Conservation (phyloP, 345 rosid genomes). For the Carallia pectinifolia region DNA sequence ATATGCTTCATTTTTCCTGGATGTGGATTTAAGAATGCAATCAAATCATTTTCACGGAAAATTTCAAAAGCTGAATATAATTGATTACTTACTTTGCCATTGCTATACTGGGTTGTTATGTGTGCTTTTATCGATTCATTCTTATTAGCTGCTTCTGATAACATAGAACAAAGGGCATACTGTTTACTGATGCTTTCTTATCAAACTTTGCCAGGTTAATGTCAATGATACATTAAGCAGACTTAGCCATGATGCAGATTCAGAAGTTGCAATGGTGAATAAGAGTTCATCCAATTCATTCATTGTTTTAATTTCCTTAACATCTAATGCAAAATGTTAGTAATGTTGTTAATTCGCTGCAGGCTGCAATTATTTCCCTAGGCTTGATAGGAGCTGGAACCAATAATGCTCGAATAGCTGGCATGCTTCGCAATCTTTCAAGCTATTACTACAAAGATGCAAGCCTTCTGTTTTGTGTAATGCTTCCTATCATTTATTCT, state of each 20-base stretch:
- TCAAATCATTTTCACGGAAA: neutral
- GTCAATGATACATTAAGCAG: slow-evolving; percentile 97
- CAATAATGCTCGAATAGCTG: slow-evolving; percentile 91
- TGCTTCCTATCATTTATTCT: slow-evolving; percentile 18
- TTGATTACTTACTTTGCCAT: no score
- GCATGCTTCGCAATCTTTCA: slow-evolving; percentile 96
- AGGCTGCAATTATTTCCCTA: slow-evolving; percentile 87
- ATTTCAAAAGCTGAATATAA: no score
- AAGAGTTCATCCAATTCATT: slow-evolving; percentile 9
- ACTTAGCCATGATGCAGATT: slow-evolving; percentile 93
- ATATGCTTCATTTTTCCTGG: neutral
- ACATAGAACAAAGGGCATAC: neutral
- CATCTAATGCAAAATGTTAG: neutral
- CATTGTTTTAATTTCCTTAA: neutral
- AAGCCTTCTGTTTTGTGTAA: slow-evolving; percentile 86
- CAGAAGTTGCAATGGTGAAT: slow-evolving; percentile 95
- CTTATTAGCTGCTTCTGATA: neutral
- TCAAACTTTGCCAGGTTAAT: slow-evolving; percentile 55
- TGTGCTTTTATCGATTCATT: neutral
- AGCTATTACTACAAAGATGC: slow-evolving; percentile 94
- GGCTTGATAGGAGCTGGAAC: slow-evolving; percentile 98
- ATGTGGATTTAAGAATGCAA: neutral
- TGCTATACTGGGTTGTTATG: no score
- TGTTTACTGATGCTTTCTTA: neutral
- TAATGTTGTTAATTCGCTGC: slow-evolving; percentile 29